phyloP scores from a whole-genome alignment of 2,329 filamentous ascomycete genomes.

The Penicillium sp. region DNA sequence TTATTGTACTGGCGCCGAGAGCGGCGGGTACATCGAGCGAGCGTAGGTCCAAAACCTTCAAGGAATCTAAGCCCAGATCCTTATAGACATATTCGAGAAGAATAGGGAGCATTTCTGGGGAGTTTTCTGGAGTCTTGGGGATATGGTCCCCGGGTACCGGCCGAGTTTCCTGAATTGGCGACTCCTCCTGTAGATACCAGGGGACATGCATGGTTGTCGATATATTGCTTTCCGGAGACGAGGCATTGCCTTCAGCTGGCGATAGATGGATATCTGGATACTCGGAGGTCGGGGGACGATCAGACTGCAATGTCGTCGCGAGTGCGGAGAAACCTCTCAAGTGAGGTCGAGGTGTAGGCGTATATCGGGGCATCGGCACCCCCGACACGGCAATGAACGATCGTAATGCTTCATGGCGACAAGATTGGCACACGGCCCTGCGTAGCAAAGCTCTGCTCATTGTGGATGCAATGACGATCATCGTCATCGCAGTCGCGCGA shows the following conservation, averaged over 20 bases:
- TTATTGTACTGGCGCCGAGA: conserved; percentile 79
- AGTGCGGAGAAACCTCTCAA: conserved; percentile 24
- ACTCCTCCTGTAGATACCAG: conserved; percentile 76
- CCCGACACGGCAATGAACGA: conserved; percentile 27
- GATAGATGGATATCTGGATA: conserved; percentile 12
- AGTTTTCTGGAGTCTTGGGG: conserved; percentile 59
- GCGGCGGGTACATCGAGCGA: conserved; percentile 78
- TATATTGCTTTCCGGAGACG: conserved; percentile 1
- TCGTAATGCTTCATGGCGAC: conserved; percentile 27
- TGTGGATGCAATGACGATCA: conserved; percentile 8
- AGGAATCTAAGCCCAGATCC: conserved; percentile 77
- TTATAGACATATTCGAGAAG: conserved; percentile 74
- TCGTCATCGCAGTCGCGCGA: neutral
- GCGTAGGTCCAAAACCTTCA: conserved; percentile 76
- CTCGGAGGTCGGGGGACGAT: conserved; percentile 19
- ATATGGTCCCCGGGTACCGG: conserved; percentile 51
- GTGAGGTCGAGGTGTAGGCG: conserved; percentile 11
- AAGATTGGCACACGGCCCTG: conserved; percentile 27
- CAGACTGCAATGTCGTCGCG: conserved; percentile 18
- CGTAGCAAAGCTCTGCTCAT: conserved; percentile 33
- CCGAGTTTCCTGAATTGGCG: conserved; percentile 35
- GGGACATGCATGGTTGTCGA: conserved; percentile 44
- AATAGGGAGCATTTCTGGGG: conserved; percentile 65
- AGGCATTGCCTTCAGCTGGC: conserved; percentile 7
- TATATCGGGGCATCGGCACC: conserved; percentile 20